Evolutionary conservation across 352 stramenopile species (phyloP).

Genomic region (Globisporangium camurandrum): DNA sequence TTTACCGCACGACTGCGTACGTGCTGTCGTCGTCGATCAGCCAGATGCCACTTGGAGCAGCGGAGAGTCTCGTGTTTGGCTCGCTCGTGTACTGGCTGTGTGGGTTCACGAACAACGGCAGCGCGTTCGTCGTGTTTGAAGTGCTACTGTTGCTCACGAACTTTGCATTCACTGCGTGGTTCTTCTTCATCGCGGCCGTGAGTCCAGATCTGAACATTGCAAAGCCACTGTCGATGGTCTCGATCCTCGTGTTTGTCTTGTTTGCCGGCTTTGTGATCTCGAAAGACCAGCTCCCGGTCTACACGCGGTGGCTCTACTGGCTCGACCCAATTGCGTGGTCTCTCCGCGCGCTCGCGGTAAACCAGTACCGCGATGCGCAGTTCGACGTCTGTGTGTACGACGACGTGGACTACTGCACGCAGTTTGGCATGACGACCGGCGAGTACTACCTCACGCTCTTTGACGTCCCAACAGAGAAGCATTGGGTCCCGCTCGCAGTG

Average conservation of each 20-base stretch:
- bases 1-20: conserved; percentile 59
- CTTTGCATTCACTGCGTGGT: conserved; percentile 34
- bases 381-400: conserved; percentile 14
- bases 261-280: conserved; percentile 47
- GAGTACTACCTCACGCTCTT: conserved; percentile 14
- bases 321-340: conserved; percentile 41
- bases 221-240: conserved; percentile 33
- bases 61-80: conserved; percentile 69
- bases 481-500: conserved; percentile 11
- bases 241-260: too few species aligned
- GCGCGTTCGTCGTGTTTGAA: conserved; percentile 30
- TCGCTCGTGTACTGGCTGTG: too few species aligned
- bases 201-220: conserved; percentile 25
- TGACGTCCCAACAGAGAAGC: conserved; percentile 11
- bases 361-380: conserved; percentile 11
- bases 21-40: conserved; percentile 36
- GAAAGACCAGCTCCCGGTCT: conserved; percentile 32
- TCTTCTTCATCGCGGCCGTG: conserved; percentile 38
- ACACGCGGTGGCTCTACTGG: conserved; percentile 12
- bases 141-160: conserved; percentile 37
- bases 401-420: conserved; percentile 13
- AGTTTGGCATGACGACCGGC: conserved; percentile 3
- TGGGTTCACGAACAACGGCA: conserved; percentile 22
- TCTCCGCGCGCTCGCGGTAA: conserved; percentile 23
- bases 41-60: conserved; percentile 20